Conservation (phyloP, 129 eudicot species). For the Artemisia annua region DNA sequence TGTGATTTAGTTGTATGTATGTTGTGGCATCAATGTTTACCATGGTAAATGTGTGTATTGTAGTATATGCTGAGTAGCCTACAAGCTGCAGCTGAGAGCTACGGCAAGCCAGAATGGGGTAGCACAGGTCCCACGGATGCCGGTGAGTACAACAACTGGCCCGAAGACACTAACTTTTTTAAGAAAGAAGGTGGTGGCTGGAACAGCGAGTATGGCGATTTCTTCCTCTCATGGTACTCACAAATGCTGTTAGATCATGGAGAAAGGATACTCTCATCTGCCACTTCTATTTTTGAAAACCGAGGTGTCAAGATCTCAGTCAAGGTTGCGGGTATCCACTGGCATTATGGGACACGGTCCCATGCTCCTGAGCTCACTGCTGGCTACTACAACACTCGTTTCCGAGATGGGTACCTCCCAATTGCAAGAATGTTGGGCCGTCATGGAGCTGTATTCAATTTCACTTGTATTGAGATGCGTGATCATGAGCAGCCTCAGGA, state of each 20-base stretch:
- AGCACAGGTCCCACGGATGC: constrained; percentile 91
- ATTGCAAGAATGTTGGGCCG: constrained; percentile 66
- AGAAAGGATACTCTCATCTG: constrained; percentile 62
- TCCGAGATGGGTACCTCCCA: constrained; percentile 66
- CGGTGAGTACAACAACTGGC: constrained; percentile 92
- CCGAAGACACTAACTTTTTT: constrained; percentile 92
- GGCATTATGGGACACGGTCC: constrained; percentile 79
- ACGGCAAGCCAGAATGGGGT: constrained; percentile 97
- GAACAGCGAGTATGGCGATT: constrained; percentile 75
- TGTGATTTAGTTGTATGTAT: too few relatives aligned
- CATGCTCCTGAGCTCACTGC: constrained; percentile 87
- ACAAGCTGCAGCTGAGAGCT: constrained; percentile 82
- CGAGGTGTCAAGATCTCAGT: constrained; percentile 59
- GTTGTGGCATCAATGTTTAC: constrained; percentile 7
- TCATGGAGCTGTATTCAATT: constrained; percentile 64
- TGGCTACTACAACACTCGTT: constrained; percentile 77
- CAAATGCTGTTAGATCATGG: constrained; percentile 86
- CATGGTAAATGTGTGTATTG: constrained; percentile 16
- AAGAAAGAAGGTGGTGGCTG: constrained; percentile 84
- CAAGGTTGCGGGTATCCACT: constrained; percentile 74
- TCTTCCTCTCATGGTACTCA: constrained; percentile 95
- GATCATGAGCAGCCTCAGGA: constrained; percentile 79
- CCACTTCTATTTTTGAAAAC: constrained; percentile 50
- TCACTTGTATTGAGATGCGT: constrained; percentile 80
- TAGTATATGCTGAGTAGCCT: constrained; percentile 92